These are phyloP conservation scores for Lecanicillium sp. DNA, from an alignment of 2,329 filamentous ascomycete species.

Conservation along the genomic window DNA sequence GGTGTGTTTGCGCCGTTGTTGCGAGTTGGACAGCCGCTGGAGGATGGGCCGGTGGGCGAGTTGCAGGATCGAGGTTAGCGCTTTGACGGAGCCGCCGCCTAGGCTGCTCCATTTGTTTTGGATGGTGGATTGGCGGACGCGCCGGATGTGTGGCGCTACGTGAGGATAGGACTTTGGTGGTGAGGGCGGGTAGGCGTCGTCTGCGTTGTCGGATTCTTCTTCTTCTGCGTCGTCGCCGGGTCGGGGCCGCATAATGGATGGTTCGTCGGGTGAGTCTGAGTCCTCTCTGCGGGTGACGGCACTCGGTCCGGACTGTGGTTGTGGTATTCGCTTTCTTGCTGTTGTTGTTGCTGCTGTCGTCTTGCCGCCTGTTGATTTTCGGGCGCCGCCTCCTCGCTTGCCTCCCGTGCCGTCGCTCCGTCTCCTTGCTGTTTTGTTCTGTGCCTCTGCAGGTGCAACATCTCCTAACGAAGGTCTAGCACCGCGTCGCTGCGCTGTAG, in stretches of 20 bases:
- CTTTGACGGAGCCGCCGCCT: constrained; percentile 42
- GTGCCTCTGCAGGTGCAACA: constrained; percentile 3
- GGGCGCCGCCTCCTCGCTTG: too few species aligned
- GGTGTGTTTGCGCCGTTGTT: constrained; percentile 42
- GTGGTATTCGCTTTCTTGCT: constrained; percentile 4
- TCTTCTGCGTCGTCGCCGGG: constrained; percentile 11
- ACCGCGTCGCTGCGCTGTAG: neutral
- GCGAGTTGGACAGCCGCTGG: constrained; percentile 41
- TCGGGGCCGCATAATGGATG: constrained; percentile 13
- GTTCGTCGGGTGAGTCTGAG: constrained; percentile 8
- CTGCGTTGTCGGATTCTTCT: constrained; percentile 9
- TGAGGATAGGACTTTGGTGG: constrained; percentile 36
- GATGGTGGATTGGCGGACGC: constrained; percentile 55
- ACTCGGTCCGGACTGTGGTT: constrained; percentile 8
- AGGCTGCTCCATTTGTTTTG: constrained; percentile 60
- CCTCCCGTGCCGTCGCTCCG: constrained; percentile 1
- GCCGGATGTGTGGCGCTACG: constrained; percentile 40
- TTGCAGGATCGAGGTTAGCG: constrained; percentile 46
- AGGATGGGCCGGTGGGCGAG: constrained; percentile 55
- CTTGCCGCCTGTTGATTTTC: constrained; percentile 1
- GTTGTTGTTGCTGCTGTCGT: constrained; percentile 15
- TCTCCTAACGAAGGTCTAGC: constrained; percentile 4
- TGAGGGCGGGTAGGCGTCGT: constrained; percentile 16
- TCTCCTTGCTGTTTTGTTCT: constrained; percentile 5
- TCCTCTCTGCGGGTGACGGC: constrained; percentile 10